A percentile compares a stretch with the other conserved stretches of the same genome.
Evolutionary conservation across 371 early-diverging fungal species (phyloP).

Genomic region (Circinella minor): DNA sequence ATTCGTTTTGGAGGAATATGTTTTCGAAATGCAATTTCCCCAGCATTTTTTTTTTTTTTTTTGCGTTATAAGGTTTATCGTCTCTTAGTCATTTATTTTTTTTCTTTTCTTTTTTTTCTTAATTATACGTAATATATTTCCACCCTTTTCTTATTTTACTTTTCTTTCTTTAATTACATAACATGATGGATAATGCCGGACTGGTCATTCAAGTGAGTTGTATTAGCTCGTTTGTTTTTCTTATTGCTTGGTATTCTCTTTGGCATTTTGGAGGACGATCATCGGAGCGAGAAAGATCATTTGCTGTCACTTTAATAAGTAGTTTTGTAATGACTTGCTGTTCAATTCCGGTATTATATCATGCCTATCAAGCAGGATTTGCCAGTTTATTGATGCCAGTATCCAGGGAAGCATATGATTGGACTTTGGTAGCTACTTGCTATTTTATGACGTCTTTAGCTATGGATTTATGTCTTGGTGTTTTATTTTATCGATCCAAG

Average conservation of each 20-base stretch:
- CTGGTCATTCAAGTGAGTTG: neutral
- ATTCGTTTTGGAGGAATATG: neutral
- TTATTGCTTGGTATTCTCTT: constrained; percentile 21
- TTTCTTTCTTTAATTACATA: neutral
- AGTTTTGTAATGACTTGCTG: constrained; percentile 32
- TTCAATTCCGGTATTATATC: constrained; percentile 37
- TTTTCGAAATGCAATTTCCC: no score
- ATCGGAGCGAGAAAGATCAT: constrained; percentile 40
- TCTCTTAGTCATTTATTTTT: neutral
- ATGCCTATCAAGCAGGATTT: constrained; percentile 17
- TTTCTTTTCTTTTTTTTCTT: neutral
- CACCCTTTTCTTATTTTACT: neutral
- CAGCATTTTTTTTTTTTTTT: no score
- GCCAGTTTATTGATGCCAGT: constrained; percentile 16
- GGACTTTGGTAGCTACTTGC: constrained; percentile 33
- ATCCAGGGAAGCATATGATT: constrained; percentile 21
- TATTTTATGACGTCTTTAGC: constrained; percentile 52
- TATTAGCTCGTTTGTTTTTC: constrained; percentile 14
- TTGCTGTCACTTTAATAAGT: constrained; percentile 38
- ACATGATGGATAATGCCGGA: neutral
- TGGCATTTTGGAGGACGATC: constrained; percentile 13
- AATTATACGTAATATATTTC: neutral
- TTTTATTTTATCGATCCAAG: constrained; percentile 46
- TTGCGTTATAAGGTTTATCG: neutral
- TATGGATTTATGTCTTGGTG: constrained; percentile 51